Percentiles rank a stretch among this genome's conserved stretches.
Evolutionary conservation across 768 basidiomycete genomes (phyloP).

Genomic region (Thelephora aurantiotincta): DNA sequence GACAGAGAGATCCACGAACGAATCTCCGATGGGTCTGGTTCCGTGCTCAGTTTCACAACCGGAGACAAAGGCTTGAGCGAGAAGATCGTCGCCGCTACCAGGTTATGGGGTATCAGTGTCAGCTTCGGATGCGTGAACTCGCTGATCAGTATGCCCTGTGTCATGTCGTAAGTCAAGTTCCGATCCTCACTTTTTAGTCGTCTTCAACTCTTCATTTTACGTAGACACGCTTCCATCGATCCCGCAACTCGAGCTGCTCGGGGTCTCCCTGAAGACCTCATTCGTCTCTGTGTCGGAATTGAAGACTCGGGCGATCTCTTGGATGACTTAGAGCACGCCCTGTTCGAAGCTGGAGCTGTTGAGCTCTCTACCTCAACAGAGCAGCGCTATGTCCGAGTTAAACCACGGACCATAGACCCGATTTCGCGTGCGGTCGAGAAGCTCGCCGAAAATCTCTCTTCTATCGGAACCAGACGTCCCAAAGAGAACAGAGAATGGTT

Average conservation of each 20-base stretch:
- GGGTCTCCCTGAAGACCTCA: slow-evolving; percentile 95
- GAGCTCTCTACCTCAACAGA: slow-evolving; percentile 35
- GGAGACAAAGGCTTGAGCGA: slow-evolving; percentile 85
- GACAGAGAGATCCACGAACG: slow-evolving; percentile 80
- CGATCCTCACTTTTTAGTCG: slow-evolving; percentile 3
- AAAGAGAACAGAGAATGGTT: slow-evolving; percentile 51
- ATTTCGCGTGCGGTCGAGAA: slow-evolving; percentile 56
- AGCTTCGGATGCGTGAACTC: slow-evolving; percentile 98
- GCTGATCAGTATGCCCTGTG: slow-evolving; percentile 96
- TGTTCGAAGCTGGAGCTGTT: slow-evolving; percentile 87
- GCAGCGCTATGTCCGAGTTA: slow-evolving; percentile 31
- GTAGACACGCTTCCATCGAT: slow-evolving; percentile 94
- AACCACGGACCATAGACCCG: slow-evolving; percentile 13
- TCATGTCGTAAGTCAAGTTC: slow-evolving; percentile 81
- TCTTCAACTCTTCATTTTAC: slow-evolving; percentile 2
- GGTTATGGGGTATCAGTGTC: slow-evolving; percentile 95
- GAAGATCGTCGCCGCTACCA: slow-evolving; percentile 80
- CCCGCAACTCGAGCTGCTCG: slow-evolving; percentile 90
- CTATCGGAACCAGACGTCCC: slow-evolving; percentile 4
- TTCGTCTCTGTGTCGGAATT: slow-evolving; percentile 95
- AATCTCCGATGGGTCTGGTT: slow-evolving; percentile 81
- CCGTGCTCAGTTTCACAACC: slow-evolving; percentile 90
- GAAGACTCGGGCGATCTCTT: slow-evolving; percentile 89
- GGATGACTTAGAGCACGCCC: slow-evolving; percentile 88
- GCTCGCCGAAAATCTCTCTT: slow-evolving; percentile 22